Evolutionary conservation across 129 eudicot genomes (phyloP), one percentile per base, ranked within the genome.

Genomic region (Flaveria trinervia): DNA sequence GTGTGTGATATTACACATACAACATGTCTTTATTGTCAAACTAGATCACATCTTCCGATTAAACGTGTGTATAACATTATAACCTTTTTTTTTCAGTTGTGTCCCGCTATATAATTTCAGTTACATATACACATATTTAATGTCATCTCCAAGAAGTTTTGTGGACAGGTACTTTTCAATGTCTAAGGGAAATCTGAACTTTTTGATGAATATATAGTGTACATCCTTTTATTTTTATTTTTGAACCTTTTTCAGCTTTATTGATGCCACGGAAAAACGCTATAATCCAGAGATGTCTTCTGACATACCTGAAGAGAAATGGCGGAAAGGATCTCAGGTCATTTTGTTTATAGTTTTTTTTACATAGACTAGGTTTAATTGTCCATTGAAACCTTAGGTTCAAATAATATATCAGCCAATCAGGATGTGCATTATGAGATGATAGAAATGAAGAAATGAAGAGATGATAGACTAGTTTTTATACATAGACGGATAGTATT

Each of bases 321-420:
- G 89, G 89, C 84, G 84, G 13, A 82, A 82, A 79, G 89, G 86
- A 59, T 85, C 89, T 82, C 84, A 82, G 86, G 86, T 85, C 65
- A 76, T 71, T 44, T 62, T 17, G 14, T 60, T 36, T 56, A 7
- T 68, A 71, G 9, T 28, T 44, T 13, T 18, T 1, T 68, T 7
- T 16, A 41, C 44, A 49, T 18, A 7, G n/a, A 45, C 54, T 70
- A 30, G 26, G 41, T 46, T 71, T 59, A 28, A 23, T 25, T 44
- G 11, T 23, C 66, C 7, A 68, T 28, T 52, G 71, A 66, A 30
- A 45, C 22, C 49, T 22, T 25, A 28, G 79, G 12, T 5, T 10
- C 41, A 75, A 44, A 64, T 62, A 28, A 6, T 55, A 55, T n/a
- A 76, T 36, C 68, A 76, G 52, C 48, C 48, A 25, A 76, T 49